Conservation (phyloP, 805 yeast genomes). For the Tetrapisispora namnaoensis region DNA sequence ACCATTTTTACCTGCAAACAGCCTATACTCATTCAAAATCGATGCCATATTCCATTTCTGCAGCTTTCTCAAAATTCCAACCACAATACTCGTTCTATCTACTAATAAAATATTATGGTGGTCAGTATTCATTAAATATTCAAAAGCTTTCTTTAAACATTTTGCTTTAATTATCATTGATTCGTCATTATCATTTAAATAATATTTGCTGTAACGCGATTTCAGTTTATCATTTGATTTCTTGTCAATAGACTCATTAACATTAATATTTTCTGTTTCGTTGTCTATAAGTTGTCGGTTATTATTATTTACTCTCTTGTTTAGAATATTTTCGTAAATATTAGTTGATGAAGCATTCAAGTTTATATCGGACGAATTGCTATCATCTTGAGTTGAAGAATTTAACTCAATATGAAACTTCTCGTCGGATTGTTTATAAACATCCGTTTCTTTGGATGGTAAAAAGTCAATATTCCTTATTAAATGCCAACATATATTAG, state of each 20-base stretch:
- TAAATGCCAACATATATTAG: conserved; percentile 39
- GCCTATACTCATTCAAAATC: conserved; percentile 73
- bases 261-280: background rate
- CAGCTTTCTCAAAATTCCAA: conserved; percentile 71
- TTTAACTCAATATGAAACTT: conserved; percentile 9
- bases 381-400: background rate
- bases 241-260: background rate
- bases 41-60: conserved; percentile 87
- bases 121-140: conserved; percentile 48
- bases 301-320: background rate
- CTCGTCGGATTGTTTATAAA: conserved; percentile 2
- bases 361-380: background rate
- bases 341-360: background rate
- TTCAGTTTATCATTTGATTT: background rate
- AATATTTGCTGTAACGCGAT: conserved; percentile 5
- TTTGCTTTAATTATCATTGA: conserved; percentile 71
- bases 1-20: conserved; percentile 60
- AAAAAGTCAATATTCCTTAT: conserved; percentile 29
- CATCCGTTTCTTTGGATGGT: conserved; percentile 3
- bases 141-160: conserved; percentile 56
- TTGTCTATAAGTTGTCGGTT: background rate
- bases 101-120: conserved; percentile 64
- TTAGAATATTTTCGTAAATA: background rate
- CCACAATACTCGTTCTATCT: conserved; percentile 69
- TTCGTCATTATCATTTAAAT: conserved; percentile 37